Evolutionary conservation across 2,329 filamentous ascomycete species (phyloP).

Genomic region (Ceratocystis huliohia): DNA sequence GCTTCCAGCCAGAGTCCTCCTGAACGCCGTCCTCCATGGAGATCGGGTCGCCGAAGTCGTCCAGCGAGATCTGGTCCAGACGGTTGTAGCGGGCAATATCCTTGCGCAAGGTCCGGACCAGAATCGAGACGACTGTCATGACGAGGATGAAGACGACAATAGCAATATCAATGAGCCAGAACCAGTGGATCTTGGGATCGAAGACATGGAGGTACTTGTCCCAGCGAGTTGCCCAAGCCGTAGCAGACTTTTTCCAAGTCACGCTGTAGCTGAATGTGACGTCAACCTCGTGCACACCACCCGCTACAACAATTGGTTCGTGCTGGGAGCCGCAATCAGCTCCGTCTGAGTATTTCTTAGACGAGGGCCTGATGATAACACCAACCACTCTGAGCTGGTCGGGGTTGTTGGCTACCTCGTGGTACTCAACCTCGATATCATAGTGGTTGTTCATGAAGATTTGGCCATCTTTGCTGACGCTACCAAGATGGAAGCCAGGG

Average conservation of each 20-base stretch:
- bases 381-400: constrained; percentile 79
- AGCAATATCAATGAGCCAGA: constrained; percentile 90
- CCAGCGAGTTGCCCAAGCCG: constrained; percentile 93
- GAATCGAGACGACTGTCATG: constrained; percentile 82
- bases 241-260: constrained; percentile 70
- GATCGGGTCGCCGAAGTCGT: constrained; percentile 71
- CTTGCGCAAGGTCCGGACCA: constrained; percentile 77
- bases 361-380: constrained; percentile 74
- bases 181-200: constrained; percentile 98
- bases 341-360: constrained; percentile 46
- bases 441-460: constrained; percentile 82
- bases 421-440: constrained; percentile 86
- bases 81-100: constrained; percentile 96
- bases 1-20: constrained; percentile 96
- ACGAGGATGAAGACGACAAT: constrained; percentile 88
- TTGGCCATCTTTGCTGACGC: constrained; percentile 31
- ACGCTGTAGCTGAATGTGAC: constrained; percentile 89
- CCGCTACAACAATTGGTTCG: constrained; percentile 49
- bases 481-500: constrained; percentile 75
- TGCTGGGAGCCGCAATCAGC: constrained; percentile 51
- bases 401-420: constrained; percentile 51
- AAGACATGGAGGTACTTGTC: constrained; percentile 97
- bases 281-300: constrained; percentile 38
- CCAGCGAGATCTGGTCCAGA: constrained; percentile 77
- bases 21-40: constrained; percentile 81